A percentile compares a stretch with the other conserved stretches of the same genome.
Evolutionary conservation across 495 filamentous ascomycete genomes (phyloP).

Genomic region (Penicillium mononematosum): DNA sequence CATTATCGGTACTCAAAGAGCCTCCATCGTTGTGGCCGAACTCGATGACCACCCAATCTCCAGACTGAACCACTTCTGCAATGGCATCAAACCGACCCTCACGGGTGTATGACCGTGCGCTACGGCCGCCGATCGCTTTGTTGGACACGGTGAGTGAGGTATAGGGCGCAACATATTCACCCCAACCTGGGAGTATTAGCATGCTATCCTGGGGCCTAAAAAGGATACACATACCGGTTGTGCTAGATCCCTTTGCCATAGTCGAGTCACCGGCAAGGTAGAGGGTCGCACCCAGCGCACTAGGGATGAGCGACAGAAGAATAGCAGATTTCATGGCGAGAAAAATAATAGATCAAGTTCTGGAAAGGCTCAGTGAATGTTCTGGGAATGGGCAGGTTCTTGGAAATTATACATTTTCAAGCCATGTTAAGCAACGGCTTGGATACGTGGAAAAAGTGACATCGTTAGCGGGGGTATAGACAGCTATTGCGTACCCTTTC

Average conservation of each 20-base stretch:
- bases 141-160: slow-evolving; percentile 50
- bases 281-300: slow-evolving; percentile 36
- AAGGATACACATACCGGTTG: slow-evolving; percentile 21
- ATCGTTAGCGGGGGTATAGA: slow-evolving; percentile 1
- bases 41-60: slow-evolving; percentile 61
- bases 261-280: slow-evolving; percentile 60
- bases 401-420: neutral
- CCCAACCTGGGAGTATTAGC: slow-evolving; percentile 51
- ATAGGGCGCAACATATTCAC: slow-evolving; percentile 53
- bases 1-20: slow-evolving; percentile 57
- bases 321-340: slow-evolving; percentile 29
- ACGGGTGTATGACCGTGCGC: slow-evolving; percentile 58
- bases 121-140: slow-evolving; percentile 58
- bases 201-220: neutral
- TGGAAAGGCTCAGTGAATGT: neutral
- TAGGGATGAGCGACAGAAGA: slow-evolving; percentile 27
- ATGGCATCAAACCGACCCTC: slow-evolving; percentile 60
- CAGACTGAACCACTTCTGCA: slow-evolving; percentile 43
- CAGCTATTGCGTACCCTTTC: neutral
- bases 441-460: slow-evolving; percentile 25
- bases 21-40: slow-evolving; percentile 69
- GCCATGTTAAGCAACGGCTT: neutral
- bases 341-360: slow-evolving; percentile 4
- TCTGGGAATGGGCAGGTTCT: neutral
- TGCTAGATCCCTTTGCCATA: slow-evolving; percentile 47